Conservation (phyloP, 352 stramenopile species). For the Phytophthora citricola region DNA sequence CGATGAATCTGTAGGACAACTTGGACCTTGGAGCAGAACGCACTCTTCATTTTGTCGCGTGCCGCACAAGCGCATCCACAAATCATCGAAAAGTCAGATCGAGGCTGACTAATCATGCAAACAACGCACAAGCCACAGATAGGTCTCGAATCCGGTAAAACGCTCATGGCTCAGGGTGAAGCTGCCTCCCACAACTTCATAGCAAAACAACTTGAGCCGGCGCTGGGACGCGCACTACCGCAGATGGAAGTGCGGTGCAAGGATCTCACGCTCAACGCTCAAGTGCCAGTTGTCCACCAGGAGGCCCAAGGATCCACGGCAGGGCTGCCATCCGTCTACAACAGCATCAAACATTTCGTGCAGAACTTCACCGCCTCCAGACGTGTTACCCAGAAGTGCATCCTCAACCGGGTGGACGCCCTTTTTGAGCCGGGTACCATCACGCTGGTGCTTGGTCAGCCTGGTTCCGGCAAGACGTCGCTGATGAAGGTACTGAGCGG, state of each 20-base stretch:
- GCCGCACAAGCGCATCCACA: no score
- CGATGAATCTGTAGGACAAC: no score
- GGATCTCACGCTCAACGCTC: conserved; percentile 40
- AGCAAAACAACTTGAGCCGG: conserved; percentile 27
- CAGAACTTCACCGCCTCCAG: conserved; percentile 13
- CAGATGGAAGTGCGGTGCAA: conserved; percentile 51
- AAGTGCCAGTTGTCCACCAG: conserved; percentile 29
- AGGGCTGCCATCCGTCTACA: conserved; percentile 43
- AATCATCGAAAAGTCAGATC: no score
- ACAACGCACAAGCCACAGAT: no score
- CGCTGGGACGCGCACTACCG: conserved; percentile 32
- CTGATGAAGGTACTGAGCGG: conserved; percentile 44
- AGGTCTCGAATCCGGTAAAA: conserved; percentile 18
- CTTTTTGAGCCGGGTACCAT: conserved; percentile 48
- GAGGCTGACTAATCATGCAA: no score
- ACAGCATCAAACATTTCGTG: conserved; percentile 26
- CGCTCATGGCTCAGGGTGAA: conserved; percentile 35
- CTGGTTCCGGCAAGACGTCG: conserved; percentile 51
- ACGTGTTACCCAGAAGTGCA: conserved; percentile 17
- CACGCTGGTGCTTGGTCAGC: conserved; percentile 46
- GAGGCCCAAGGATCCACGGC: conserved; percentile 3
- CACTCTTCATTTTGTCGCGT: no score
- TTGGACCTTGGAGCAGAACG: no score
- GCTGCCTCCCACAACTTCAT: conserved; percentile 38
- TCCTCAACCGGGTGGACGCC: conserved; percentile 41